Percentiles rank a stretch among this genome's conserved stretches.
Conservation (phyloP, 805 yeast genomes). For the Pichia heedii region DNA sequence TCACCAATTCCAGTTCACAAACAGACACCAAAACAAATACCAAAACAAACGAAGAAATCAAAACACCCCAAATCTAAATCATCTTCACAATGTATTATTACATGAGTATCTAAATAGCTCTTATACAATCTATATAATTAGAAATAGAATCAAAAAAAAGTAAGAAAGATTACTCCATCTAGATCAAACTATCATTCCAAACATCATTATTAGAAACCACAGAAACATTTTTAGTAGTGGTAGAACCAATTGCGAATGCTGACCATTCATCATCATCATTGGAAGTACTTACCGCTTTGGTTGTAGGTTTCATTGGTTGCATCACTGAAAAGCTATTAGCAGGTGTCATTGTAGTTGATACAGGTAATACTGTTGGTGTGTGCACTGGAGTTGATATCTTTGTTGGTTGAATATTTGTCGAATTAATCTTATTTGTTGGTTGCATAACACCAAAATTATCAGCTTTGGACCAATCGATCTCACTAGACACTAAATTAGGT, state of each 20-base stretch:
- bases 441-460: conserved; percentile 6
- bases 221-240: conserved; percentile 1
- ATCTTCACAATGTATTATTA: no score
- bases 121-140: no score
- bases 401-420: background rate
- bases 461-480: conserved; percentile 9
- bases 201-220: background rate
- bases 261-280: conserved; percentile 11
- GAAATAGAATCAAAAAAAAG: no score
- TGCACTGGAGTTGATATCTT: background rate
- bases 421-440: conserved; percentile 6
- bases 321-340: background rate
- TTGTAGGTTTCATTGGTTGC: background rate
- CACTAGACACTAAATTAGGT: background rate
- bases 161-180: background rate
- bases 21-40: background rate
- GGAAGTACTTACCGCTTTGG: background rate
- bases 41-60: no score
- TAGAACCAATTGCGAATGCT: conserved; percentile 7
- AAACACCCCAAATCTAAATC: no score
- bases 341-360: background rate
- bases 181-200: conserved; percentile 12
- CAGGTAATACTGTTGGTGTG: background rate
- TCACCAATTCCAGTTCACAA: background rate
- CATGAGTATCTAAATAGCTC: no score